Conservation (phyloP, 495 filamentous ascomycete genomes). For the Aeminium ludgeri region DNA sequence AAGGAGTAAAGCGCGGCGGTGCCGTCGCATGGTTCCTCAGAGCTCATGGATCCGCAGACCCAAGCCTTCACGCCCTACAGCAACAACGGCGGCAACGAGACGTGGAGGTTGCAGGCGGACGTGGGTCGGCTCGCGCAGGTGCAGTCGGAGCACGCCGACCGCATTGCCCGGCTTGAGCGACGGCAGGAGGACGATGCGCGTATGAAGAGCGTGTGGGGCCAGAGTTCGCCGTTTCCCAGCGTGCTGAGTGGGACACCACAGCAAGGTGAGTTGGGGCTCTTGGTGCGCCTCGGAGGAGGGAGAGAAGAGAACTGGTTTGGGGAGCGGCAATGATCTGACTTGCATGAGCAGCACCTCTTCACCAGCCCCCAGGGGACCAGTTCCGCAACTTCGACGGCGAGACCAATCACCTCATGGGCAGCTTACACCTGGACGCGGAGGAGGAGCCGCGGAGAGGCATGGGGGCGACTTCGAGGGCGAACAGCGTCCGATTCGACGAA, state of each 20-base stretch:
- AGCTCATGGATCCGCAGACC: slow-evolving; percentile 45
- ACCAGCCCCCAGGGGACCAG: slow-evolving; percentile 55
- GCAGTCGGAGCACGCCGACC: slow-evolving; percentile 66
- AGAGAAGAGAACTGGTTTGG: neutral
- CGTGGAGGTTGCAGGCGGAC: slow-evolving; percentile 76
- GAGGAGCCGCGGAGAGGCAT: slow-evolving; percentile 64
- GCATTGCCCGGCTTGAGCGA: slow-evolving; percentile 62
- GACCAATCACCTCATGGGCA: slow-evolving; percentile 48
- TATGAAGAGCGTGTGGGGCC: slow-evolving; percentile 72
- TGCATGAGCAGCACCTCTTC: slow-evolving; percentile 43
- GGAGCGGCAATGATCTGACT: neutral
- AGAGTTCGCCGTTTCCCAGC: slow-evolving; percentile 61
- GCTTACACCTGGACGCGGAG: slow-evolving; percentile 67
- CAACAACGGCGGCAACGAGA: slow-evolving; percentile 31
- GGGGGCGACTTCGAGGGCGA: slow-evolving; percentile 71
- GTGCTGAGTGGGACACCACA: slow-evolving; percentile 49
- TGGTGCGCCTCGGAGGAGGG: neutral
- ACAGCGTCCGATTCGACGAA: slow-evolving; percentile 97
- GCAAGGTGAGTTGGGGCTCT: slow-evolving; percentile 42
- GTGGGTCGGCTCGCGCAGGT: slow-evolving; percentile 64
- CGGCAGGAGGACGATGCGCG: slow-evolving; percentile 67
- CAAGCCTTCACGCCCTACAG: slow-evolving; percentile 45
- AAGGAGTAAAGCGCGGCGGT: too few relatives aligned
- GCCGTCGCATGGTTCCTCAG: too few relatives aligned
- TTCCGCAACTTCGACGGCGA: slow-evolving; percentile 78